Evolutionary conservation across 768 basidiomycete species (phyloP), one percentile per base, ranked within the genome.

Genomic region (Amanita rimosa): DNA sequence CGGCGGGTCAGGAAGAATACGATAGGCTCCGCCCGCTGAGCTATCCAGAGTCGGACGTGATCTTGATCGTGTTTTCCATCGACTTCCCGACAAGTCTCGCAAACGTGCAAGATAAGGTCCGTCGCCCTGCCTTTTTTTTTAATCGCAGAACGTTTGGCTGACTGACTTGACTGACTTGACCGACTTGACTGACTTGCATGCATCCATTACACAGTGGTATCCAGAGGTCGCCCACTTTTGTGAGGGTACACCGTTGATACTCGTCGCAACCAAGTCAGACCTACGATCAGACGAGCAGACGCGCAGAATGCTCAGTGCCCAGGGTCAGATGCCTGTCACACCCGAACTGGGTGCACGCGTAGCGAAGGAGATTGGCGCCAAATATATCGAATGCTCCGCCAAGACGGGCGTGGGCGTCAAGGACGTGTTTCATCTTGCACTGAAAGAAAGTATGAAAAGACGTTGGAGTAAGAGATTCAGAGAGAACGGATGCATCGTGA

Each of bases 1-100:
- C 93, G 1, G 93, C 93, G 0, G 93, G 93, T 22, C 93, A 96
- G 64, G 93, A 97, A 67, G 93, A 97, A 68, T 97, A 96, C 65
- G 91, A 94, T 64, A 76, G 87, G 53, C 74, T 93, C 49, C 75
- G 88, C 55, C 87, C 88, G 16, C 71, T 92, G 53, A 86, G 83
- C 62, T 91, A 92, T 57, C 87, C 89, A 16, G 88, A 92, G 64
- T 85, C 82, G 71, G 78, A 90, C 60, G 87, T 91, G 51, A 90
- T 95, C 58, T 83, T 95, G 57, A 88, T 95, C 57, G 91, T 94
- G 24, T 96, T 95, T 71, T 91, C 89, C 9, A 71, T 94, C 62
- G 91, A 95, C 70, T 94, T 92, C 59, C 93, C 92, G 6, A 82
- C 84, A 9, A 89, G 85, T 62, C 79, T 96, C 21, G 88, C 76